phyloP scores from a whole-genome alignment of 176 grass and related monocot genomes.

The Carex kokanica region DNA sequence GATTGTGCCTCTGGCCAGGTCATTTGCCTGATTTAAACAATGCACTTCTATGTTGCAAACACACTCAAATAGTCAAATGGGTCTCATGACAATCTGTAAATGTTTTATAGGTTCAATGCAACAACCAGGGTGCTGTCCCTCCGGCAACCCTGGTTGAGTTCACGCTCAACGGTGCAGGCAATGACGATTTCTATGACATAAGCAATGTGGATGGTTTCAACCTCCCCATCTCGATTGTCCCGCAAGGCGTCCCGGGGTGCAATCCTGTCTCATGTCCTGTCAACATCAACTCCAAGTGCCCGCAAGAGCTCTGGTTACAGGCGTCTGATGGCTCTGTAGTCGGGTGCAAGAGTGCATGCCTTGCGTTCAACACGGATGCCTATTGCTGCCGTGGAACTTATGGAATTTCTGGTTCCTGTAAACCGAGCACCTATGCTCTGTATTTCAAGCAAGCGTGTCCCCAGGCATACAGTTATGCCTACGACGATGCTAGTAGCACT shows the following conservation, averaged over 20 bases:
- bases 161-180: slow-evolving; percentile 39
- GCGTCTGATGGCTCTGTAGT: slow-evolving; percentile 20
- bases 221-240: slow-evolving; percentile 46
- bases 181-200: slow-evolving; percentile 80
- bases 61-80: too few relatives aligned
- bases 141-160: slow-evolving; percentile 58
- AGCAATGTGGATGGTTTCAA: slow-evolving; percentile 86
- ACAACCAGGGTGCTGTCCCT: slow-evolving; percentile 31
- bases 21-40: background rate
- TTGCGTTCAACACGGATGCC: slow-evolving; percentile 39
- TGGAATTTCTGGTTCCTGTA: slow-evolving; percentile 31
- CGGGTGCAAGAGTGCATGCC: slow-evolving; percentile 58
- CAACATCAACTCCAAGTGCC: slow-evolving; percentile 54
- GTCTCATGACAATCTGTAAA: background rate
- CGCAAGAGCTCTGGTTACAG: slow-evolving; percentile 35
- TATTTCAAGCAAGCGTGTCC: slow-evolving; percentile 62
- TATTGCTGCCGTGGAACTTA: slow-evolving; percentile 65
- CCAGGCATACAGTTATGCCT: slow-evolving; percentile 60
- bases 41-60: too few relatives aligned
- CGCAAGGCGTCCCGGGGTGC: slow-evolving; percentile 25
- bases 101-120: slow-evolving; percentile 19
- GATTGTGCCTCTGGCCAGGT: slow-evolving; percentile 52
- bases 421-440: slow-evolving; percentile 52
- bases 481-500: slow-evolving; percentile 60
- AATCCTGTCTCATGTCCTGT: slow-evolving; percentile 33